Conservation (phyloP, 1,284 basidiomycete species). For the Heimioporus retisporus region DNA sequence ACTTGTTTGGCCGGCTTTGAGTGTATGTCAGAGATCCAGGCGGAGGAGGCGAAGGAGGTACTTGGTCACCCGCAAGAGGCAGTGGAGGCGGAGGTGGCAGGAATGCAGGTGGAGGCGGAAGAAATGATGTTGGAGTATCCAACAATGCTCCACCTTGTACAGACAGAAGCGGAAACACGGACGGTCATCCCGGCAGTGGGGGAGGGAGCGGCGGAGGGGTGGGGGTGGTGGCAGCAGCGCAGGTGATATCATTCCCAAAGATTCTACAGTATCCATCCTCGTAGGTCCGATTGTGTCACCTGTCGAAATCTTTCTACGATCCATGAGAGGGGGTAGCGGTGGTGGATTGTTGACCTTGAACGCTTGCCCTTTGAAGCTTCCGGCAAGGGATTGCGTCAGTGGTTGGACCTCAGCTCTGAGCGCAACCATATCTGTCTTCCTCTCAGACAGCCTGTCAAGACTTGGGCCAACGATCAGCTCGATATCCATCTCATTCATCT, state of each 20-base stretch:
- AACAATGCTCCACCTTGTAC: too few relatives aligned
- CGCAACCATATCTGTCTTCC: constrained; percentile 73
- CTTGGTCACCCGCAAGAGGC: constrained; percentile 39
- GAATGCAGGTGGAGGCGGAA: constrained; percentile 22
- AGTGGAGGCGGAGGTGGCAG: constrained; percentile 41
- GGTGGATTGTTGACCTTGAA: constrained; percentile 77
- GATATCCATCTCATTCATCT: constrained; percentile 68
- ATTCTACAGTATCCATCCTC: constrained; percentile 5
- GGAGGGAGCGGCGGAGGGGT: constrained; percentile 19
- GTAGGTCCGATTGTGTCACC: constrained; percentile 20
- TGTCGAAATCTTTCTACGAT: constrained; percentile 34
- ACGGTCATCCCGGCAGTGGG: constrained; percentile 21
- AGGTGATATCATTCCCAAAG: constrained; percentile 1
- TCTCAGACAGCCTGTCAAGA: constrained; percentile 77
- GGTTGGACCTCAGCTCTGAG: constrained; percentile 64
- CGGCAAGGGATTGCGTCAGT: constrained; percentile 61
- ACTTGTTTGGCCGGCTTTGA: constrained; percentile 41
- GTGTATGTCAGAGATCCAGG: constrained; percentile 44
- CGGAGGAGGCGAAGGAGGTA: constrained; percentile 42
- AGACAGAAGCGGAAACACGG: not conserved
- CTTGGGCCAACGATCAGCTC: constrained; percentile 76
- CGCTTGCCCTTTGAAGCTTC: constrained; percentile 73
- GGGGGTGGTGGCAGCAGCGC: not conserved
- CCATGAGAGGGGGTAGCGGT: constrained; percentile 65
- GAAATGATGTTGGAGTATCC: constrained; percentile 11